Percentiles rank a stretch among this genome's conserved stretches.
Conservation (phyloP, 2,329 filamentous ascomycete genomes). For the Stagonosporopsis cucurbitacearum region DNA sequence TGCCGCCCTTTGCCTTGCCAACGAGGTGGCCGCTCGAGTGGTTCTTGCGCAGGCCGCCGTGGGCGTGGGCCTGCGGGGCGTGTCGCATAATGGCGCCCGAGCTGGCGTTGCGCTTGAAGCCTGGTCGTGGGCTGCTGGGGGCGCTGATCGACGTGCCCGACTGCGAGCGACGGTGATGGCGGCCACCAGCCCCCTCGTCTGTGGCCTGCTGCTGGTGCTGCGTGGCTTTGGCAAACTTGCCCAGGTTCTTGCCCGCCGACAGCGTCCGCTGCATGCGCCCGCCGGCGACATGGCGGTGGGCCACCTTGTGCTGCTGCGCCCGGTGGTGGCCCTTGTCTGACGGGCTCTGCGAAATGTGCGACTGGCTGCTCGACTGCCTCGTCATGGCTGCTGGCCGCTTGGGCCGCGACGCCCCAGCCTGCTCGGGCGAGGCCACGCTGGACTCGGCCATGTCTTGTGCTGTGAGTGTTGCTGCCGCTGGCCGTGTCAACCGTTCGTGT, state of each 20-base stretch:
- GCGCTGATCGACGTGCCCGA: conserved; percentile 47
- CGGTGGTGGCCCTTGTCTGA: conserved; percentile 38
- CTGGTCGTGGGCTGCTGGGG: conserved; percentile 48
- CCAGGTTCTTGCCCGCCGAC: conserved; percentile 52
- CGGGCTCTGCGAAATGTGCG: conserved; percentile 48
- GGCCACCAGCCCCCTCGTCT: conserved; percentile 38
- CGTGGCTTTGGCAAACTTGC: conserved; percentile 48
- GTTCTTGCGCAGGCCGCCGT: conserved; percentile 49
- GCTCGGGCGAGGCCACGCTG: conserved; percentile 47
- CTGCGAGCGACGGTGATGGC: conserved; percentile 48
- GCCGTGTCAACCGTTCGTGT: neutral
- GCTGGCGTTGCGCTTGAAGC: conserved; percentile 53
- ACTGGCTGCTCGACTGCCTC: conserved; percentile 48
- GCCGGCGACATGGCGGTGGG: conserved; percentile 51
- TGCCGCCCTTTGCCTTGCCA: conserved; percentile 48
- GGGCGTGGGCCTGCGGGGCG: conserved; percentile 42
- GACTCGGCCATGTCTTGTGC: conserved; percentile 28
- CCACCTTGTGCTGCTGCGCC: conserved; percentile 41
- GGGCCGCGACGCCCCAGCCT: conserved; percentile 44
- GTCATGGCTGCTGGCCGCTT: conserved; percentile 45
- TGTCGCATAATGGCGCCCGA: conserved; percentile 47
- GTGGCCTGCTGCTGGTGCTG: conserved; percentile 27
- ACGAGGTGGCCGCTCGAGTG: conserved; percentile 56
- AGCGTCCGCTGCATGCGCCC: conserved; percentile 49
- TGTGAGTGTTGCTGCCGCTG: conserved; percentile 13